A percentile compares a stretch with the other conserved stretches of the same genome.
Conservation (phyloP, 371 early-diverging fungal species). For the Umbelopsis sp. region DNA sequence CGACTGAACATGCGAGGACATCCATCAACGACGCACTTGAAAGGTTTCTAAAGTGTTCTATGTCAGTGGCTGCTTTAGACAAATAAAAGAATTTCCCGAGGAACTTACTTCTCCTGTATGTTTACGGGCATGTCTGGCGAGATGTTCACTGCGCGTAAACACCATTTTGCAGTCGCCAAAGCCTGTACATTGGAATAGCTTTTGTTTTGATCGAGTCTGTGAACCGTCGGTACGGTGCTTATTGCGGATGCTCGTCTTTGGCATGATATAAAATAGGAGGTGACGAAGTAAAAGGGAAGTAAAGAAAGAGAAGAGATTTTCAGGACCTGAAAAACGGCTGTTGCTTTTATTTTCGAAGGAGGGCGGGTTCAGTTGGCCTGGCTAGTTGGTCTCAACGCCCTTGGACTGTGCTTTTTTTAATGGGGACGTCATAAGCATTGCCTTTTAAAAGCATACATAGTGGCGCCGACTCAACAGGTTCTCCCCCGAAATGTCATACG, state of each 20-base stretch:
- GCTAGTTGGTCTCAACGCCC: no score
- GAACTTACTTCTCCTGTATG: constrained; percentile 59
- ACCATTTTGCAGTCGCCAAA: constrained; percentile 66
- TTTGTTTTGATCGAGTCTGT: constrained; percentile 30
- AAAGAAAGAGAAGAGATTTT: constrained; percentile 12
- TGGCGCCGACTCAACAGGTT: no score
- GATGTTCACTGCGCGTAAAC: constrained; percentile 63
- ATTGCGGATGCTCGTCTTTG: constrained; percentile 6
- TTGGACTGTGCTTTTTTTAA: constrained; percentile 7
- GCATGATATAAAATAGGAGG: constrained; percentile 19
- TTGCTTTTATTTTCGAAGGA: background rate
- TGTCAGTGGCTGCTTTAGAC: background rate
- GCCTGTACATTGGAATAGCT: constrained; percentile 62
- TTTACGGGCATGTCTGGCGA: constrained; percentile 63
- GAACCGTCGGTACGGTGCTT: constrained; percentile 1
- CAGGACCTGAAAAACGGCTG: background rate
- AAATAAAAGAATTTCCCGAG: constrained; percentile 1
- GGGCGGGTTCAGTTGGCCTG: background rate
- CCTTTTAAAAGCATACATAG: no score
- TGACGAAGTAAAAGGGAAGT: constrained; percentile 21
- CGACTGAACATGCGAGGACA: constrained; percentile 61
- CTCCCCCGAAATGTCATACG: background rate
- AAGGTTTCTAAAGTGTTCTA: constrained; percentile 46
- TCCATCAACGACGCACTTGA: constrained; percentile 55
- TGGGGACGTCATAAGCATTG: background rate